Conservation (phyloP, 2,329 filamentous ascomycete genomes). For the Paramyrothecium roridum region DNA sequence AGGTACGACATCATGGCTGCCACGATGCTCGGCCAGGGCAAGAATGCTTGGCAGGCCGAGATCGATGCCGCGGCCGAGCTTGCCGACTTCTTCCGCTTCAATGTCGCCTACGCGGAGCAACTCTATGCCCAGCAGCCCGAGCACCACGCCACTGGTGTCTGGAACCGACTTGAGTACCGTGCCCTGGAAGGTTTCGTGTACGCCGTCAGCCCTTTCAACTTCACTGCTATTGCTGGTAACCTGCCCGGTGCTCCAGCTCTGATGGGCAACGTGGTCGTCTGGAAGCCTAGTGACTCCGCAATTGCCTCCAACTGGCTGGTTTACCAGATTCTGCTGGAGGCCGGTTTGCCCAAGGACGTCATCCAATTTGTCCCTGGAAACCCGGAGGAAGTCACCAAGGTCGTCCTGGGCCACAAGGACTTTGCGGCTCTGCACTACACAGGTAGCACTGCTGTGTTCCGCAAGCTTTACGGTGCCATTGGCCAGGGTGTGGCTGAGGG, state of each 20-base stretch:
- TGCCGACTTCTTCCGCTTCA: conserved; percentile 90
- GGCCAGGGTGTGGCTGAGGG: conserved; percentile 77
- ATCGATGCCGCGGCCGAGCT: conserved; percentile 93
- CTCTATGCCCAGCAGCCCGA: conserved; percentile 83
- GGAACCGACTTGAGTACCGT: conserved; percentile 89
- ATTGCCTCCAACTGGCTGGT: conserved; percentile 90
- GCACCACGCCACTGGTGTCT: conserved; percentile 79
- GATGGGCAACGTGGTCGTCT: conserved; percentile 91
- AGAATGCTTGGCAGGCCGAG: conserved; percentile 99
- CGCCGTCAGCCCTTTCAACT: conserved; percentile 93
- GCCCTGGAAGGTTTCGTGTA: conserved; percentile 95
- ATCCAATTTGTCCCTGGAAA: conserved; percentile 93
- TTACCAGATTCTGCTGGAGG: conserved; percentile 87
- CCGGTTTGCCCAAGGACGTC: conserved; percentile 82
- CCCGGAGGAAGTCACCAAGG: conserved; percentile 77
- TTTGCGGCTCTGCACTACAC: conserved; percentile 96
- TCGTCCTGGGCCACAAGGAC: conserved; percentile 70
- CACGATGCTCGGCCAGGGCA: conserved; percentile 94
- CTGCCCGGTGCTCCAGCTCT: conserved; percentile 78
- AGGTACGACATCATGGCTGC: conserved; percentile 95
- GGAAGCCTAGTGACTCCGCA: conserved; percentile 91
- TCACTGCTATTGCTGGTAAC: conserved; percentile 91
- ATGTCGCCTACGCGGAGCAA: conserved; percentile 90
- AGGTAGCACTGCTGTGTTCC: conserved; percentile 88
- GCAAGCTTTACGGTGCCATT: conserved; percentile 82